phyloP scores from a whole-genome alignment of 176 grass and related monocot species.

The Guadua angustifolia region DNA sequence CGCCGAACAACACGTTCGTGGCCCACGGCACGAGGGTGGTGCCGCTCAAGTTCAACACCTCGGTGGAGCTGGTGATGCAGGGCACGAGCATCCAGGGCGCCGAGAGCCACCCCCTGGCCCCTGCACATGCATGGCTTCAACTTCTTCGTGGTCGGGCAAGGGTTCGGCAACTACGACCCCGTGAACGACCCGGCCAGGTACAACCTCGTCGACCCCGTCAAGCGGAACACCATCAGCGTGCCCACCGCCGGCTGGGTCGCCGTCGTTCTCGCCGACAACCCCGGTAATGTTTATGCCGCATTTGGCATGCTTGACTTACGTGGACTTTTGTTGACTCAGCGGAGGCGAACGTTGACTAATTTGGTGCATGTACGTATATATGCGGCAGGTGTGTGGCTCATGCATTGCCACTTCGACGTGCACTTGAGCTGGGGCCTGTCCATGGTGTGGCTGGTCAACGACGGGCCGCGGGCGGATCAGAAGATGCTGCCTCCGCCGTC shows the following conservation, averaged over 20 bases:
- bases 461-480: constrained; percentile 57
- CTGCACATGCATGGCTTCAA: constrained; percentile 73
- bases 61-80: constrained; percentile 73
- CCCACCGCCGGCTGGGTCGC: constrained; percentile 69
- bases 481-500: constrained; percentile 69
- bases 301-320: background rate
- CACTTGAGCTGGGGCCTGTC: constrained; percentile 76
- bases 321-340: constrained; percentile 2
- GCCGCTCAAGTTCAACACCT: constrained; percentile 60
- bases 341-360: background rate
- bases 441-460: constrained; percentile 74
- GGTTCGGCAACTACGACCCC: constrained; percentile 68
- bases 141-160: constrained; percentile 64
- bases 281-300: constrained; percentile 32
- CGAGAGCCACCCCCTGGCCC: no score
- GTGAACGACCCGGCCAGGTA: constrained; percentile 50
- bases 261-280: constrained; percentile 69
- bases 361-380: background rate
- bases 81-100: constrained; percentile 64
- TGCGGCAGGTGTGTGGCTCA: constrained; percentile 64
- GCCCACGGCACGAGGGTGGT: constrained; percentile 49
- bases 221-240: constrained; percentile 70
- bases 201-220: constrained; percentile 65
- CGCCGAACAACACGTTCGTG: constrained; percentile 64
- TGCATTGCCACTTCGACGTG: constrained; percentile 80